These are phyloP conservation scores for Brasenia schreberi DNA, from an alignment of 164 flowering plant species.

Conservation along the genomic window DNA sequence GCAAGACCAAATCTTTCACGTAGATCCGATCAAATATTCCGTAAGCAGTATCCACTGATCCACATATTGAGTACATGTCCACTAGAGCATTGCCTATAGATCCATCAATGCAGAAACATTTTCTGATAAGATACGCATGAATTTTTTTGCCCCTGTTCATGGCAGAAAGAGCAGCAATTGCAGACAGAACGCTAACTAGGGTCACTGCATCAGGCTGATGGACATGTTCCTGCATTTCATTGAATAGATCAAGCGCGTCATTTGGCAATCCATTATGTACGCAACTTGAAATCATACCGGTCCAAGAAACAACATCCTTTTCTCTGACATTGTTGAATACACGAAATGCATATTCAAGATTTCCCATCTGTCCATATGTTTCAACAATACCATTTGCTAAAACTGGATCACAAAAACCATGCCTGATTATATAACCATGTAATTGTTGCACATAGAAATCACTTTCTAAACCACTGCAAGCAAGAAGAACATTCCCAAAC, in stretches of 20 bases:
- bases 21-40: slow-evolving; percentile 25
- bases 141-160: slow-evolving; percentile 66
- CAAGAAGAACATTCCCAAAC: slow-evolving; percentile 59
- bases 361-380: slow-evolving; percentile 54
- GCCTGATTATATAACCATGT: slow-evolving; percentile 40
- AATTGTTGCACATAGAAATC: slow-evolving; percentile 36
- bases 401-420: slow-evolving; percentile 36
- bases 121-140: slow-evolving; percentile 53
- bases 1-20: slow-evolving; percentile 29
- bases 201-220: slow-evolving; percentile 44
- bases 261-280: slow-evolving; percentile 39
- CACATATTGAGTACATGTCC: slow-evolving; percentile 77
- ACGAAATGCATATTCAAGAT: slow-evolving; percentile 33
- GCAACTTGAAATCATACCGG: slow-evolving; percentile 56
- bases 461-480: slow-evolving; percentile 38
- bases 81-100: slow-evolving; percentile 46
- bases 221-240: slow-evolving; percentile 27
- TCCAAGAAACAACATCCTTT: slow-evolving; percentile 79
- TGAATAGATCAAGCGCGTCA: slow-evolving; percentile 48
- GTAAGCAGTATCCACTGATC: slow-evolving; percentile 29
- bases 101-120: slow-evolving; percentile 33
- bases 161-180: slow-evolving; percentile 48
- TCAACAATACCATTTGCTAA: slow-evolving; percentile 45
- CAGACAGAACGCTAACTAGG: slow-evolving; percentile 45
- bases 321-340: slow-evolving; percentile 31